Evolutionary conservation across 495 filamentous ascomycete genomes (phyloP), one percentile per base, ranked within the genome.

Genomic region (Trichoderma gamsii): DNA sequence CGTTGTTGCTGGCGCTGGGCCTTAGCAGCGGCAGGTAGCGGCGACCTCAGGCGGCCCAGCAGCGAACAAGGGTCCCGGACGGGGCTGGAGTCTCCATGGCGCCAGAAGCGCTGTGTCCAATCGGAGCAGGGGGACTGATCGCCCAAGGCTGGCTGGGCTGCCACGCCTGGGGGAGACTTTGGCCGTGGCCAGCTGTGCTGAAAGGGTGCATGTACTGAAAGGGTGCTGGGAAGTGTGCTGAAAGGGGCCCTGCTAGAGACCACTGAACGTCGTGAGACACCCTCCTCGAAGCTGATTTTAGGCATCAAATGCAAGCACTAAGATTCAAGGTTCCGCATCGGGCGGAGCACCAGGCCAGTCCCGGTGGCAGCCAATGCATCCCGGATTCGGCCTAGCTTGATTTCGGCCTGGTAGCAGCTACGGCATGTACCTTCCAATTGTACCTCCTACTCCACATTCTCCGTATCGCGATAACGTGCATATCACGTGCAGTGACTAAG

Each of bases 301-400:
- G 56, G 56, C 56, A 61, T 21, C 21, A 21, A 52, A n/a, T 61
- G 56, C 56, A 61, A 61, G 56, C 56, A 61, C 56, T 61, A 61
- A 61, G 4, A 29, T 61, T 61, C 56, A 61, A 23, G 23, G 51
- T 59, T 49, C 51, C 51, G 51, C 51, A 59, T 25, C 51, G 51
- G 21, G 44, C 44, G 44, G 51, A 21, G 51, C 51, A 2, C 51
- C 12, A 16, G 8, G 35, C 35, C 35, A 49, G 44, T 12, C 44
- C 44, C 44, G 44, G 5, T n/a, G 44, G 13, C 44, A 49, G 44
- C 44, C 44, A 49, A 49, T 16, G 7, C 0, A 5, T 16, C 0
- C 44, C 44, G 44, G 44, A 49, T 49, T 38, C 13, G n/a, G 13
- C 44, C 18, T 49, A 49, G 44, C 44, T 49, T 9, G 44, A 16